phyloP scores from a whole-genome alignment of 768 basidiomycete genomes.

The Chalciporus chontae region DNA sequence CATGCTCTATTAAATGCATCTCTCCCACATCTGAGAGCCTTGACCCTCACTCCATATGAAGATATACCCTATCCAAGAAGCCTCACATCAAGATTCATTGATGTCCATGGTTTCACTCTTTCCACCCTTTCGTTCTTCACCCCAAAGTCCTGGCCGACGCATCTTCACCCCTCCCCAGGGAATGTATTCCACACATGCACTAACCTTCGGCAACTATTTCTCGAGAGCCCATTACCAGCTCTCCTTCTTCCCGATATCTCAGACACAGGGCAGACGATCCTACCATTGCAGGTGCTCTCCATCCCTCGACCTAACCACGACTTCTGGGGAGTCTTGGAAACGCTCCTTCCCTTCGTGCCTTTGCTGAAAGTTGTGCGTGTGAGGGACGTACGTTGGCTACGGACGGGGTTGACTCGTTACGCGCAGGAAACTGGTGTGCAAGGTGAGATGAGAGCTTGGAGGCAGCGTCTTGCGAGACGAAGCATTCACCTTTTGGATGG shows the following conservation, averaged over 20 bases:
- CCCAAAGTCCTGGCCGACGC: conserved; percentile 66
- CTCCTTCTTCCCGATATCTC: conserved; percentile 32
- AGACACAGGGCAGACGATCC: conserved; percentile 28
- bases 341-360: conserved; percentile 54
- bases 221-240: conserved; percentile 64
- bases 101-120: conserved; percentile 53
- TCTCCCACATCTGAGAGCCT: conserved; percentile 59
- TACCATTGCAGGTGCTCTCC: conserved; percentile 59
- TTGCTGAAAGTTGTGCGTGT: conserved; percentile 53
- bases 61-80: conserved; percentile 60
- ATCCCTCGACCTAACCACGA: conserved; percentile 69
- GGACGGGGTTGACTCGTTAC: conserved; percentile 57
- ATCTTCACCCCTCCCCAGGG: conserved; percentile 50
- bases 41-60: conserved; percentile 72
- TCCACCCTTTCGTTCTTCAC: conserved; percentile 64
- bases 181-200: conserved; percentile 49
- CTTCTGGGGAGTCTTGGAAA: conserved; percentile 55
- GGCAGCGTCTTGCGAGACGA: conserved; percentile 52
- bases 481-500: conserved; percentile 65
- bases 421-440: conserved; percentile 76
- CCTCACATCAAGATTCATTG: conserved; percentile 55
- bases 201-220: conserved; percentile 62
- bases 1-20: conserved; percentile 53
- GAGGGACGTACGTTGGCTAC: conserved; percentile 71
- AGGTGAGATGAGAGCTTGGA: conserved; percentile 78